phyloP scores from a whole-genome alignment of 2,329 filamentous ascomycete species.

The Diplodia sapinea region DNA sequence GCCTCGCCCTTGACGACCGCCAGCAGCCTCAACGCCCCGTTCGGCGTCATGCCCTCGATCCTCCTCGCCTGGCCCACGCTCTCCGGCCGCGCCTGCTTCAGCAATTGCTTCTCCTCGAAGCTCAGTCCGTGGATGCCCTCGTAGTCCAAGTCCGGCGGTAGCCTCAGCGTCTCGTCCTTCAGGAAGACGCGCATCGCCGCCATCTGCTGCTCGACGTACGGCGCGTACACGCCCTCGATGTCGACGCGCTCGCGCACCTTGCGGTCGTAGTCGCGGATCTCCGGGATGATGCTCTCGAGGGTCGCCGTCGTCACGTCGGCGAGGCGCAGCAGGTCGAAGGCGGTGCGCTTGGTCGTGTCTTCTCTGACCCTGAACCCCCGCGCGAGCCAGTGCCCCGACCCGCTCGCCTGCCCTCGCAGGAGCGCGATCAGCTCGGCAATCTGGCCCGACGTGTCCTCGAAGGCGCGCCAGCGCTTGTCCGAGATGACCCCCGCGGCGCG shows the following conservation, averaged over 20 bases:
- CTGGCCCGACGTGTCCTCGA: conserved; percentile 67
- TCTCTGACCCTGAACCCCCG: conserved; percentile 72
- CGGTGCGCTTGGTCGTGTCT: conserved; percentile 71
- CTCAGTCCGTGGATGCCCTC: conserved; percentile 74
- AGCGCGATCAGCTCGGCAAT: conserved; percentile 69
- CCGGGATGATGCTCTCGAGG: conserved; percentile 64
- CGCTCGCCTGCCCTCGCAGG: conserved; percentile 64
- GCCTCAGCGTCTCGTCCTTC: conserved; percentile 74
- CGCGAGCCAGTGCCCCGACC: conserved; percentile 69
- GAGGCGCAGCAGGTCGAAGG: conserved; percentile 79
- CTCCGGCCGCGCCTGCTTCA: conserved; percentile 76
- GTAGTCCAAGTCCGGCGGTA: conserved; percentile 81
- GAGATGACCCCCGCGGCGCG: conserved; percentile 76
- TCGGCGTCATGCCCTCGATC: conserved; percentile 75
- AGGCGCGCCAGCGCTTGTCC: conserved; percentile 77
- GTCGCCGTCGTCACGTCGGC: conserved; percentile 63
- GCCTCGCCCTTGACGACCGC: conserved; percentile 62
- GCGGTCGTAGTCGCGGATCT: conserved; percentile 59
- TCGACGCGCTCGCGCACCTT: conserved; percentile 72
- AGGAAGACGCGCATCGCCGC: conserved; percentile 70
- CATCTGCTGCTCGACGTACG: conserved; percentile 78
- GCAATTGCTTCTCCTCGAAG: conserved; percentile 74
- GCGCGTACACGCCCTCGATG: conserved; percentile 85
- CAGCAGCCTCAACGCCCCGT: conserved; percentile 62
- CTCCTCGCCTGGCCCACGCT: conserved; percentile 86